These are phyloP conservation scores for Trypanosoma avium DNA, from an alignment of 208 protist species.

Conservation along the genomic window DNA sequence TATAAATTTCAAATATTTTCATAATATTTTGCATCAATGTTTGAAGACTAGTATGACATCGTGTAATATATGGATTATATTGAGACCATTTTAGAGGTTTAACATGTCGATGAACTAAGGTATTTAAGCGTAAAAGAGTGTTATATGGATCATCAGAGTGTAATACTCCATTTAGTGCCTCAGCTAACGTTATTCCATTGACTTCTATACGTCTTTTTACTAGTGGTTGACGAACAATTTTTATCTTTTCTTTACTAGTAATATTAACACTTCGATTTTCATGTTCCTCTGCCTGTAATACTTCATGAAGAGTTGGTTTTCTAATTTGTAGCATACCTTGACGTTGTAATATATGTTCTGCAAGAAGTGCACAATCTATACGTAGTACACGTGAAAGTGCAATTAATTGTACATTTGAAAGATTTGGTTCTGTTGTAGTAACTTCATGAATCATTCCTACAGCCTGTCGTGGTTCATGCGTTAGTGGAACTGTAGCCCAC, in stretches of 20 bases:
- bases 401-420: conserved; percentile 36
- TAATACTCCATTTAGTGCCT: conserved; percentile 16
- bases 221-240: too few species aligned
- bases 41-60: conserved; percentile 13
- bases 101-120: conserved; percentile 7
- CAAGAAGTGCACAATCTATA: conserved; percentile 29
- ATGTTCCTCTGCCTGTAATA: background rate
- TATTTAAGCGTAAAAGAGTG: background rate
- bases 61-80: conserved; percentile 16
- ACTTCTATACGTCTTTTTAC: conserved; percentile 19
- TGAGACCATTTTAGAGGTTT: background rate
- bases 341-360: conserved; percentile 53
- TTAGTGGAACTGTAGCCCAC: conserved; percentile 8
- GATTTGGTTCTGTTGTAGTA: conserved; percentile 29
- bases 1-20: background rate
- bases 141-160: conserved; percentile 8
- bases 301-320: conserved; percentile 4
- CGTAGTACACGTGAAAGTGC: conserved; percentile 45
- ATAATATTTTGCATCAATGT: conserved; percentile 13
- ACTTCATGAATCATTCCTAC: conserved; percentile 23
- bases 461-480: background rate
- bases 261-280: background rate
- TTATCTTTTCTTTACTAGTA: too few species aligned
- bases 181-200: conserved; percentile 19
- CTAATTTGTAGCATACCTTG: conserved; percentile 15